A percentile compares a stretch with the other conserved stretches of the same genome.
Evolutionary conservation across 257 asterid genomes (phyloP).

Genomic region (Verbascum thapsus): DNA sequence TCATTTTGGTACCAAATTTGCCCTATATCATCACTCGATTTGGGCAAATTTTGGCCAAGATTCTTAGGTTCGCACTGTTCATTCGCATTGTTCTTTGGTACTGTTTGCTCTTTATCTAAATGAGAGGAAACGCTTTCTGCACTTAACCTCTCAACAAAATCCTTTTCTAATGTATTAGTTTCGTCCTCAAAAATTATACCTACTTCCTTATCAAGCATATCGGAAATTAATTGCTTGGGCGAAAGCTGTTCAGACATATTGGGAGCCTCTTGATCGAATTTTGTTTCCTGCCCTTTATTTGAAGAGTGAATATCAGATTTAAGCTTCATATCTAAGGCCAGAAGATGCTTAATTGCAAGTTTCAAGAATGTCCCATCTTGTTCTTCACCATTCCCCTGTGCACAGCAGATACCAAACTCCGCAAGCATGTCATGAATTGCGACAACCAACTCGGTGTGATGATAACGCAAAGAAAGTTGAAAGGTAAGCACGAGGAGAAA

Average conservation of each 20-base stretch:
- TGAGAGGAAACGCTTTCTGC: slow-evolving; percentile 42
- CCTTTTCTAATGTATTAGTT: slow-evolving; percentile 34
- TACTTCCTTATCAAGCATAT: slow-evolving; percentile 44
- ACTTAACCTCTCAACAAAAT: slow-evolving; percentile 41
- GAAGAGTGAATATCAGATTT: slow-evolving; percentile 51
- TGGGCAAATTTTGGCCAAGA: too few relatives aligned
- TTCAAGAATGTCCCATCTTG: slow-evolving; percentile 88
- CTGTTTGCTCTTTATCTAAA: slow-evolving; percentile 41
- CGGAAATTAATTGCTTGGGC: slow-evolving; percentile 36
- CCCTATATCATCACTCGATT: too few relatives aligned
- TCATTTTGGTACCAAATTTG: too few relatives aligned
- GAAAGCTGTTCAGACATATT: slow-evolving; percentile 47
- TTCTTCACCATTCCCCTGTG: slow-evolving; percentile 72
- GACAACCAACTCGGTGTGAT: slow-evolving; percentile 80
- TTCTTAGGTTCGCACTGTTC: too few relatives aligned
- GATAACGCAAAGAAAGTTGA: slow-evolving; percentile 28
- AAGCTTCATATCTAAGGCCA: slow-evolving; percentile 90
- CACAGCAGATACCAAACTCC: slow-evolving; percentile 96
- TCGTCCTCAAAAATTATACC: slow-evolving; percentile 40
- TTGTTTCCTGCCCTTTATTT: slow-evolving; percentile 52
- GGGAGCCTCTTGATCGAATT: slow-evolving; percentile 38
- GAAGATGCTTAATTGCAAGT: slow-evolving; percentile 89
- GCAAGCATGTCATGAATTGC: slow-evolving; percentile 97
- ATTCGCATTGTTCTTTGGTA: too few relatives aligned
- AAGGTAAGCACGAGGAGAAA: slow-evolving; percentile 18